Conservation (phyloP, 2,329 filamentous ascomycete species). For the Dichotomopilus funicola region DNA sequence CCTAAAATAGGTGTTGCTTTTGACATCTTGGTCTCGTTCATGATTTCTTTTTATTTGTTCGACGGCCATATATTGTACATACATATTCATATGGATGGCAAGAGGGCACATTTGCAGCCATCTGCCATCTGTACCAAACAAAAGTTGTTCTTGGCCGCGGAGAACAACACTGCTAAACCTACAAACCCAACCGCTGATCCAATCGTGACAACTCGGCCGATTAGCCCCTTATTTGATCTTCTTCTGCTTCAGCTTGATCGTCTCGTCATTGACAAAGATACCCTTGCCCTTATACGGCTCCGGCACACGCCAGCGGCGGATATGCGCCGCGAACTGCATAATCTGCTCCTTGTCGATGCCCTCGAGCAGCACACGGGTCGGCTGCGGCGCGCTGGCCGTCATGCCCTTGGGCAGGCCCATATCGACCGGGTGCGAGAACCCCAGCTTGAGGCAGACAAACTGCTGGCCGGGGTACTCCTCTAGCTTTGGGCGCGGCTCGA, state of each 20-base stretch:
- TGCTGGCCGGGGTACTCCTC: conserved; percentile 74
- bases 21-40: neutral
- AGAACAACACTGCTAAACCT: conserved; percentile 15
- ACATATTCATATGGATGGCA: conserved; percentile 5
- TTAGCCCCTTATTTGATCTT: conserved; percentile 67
- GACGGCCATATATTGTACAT: conserved; percentile 21
- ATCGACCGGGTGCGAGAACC: conserved; percentile 94
- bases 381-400: conserved; percentile 79
- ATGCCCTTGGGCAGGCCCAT: conserved; percentile 76
- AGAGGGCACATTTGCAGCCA: conserved; percentile 14
- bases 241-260: conserved; percentile 97
- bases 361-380: conserved; percentile 85
- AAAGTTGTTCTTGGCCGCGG: neutral
- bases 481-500: conserved; percentile 70
- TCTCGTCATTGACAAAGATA: conserved; percentile 96
- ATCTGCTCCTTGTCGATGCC: conserved; percentile 79
- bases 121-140: neutral
- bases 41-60: neutral
- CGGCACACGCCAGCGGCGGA: conserved; percentile 80
- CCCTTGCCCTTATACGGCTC: conserved; percentile 99
- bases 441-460: conserved; percentile 89
- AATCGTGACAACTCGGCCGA: neutral
- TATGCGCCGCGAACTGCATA: conserved; percentile 84
- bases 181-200: conserved; percentile 1
- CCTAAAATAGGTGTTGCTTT: conserved; percentile 29